Conservation (phyloP, 2,329 filamentous ascomycete genomes). For the Knoxdaviesia capensis region DNA sequence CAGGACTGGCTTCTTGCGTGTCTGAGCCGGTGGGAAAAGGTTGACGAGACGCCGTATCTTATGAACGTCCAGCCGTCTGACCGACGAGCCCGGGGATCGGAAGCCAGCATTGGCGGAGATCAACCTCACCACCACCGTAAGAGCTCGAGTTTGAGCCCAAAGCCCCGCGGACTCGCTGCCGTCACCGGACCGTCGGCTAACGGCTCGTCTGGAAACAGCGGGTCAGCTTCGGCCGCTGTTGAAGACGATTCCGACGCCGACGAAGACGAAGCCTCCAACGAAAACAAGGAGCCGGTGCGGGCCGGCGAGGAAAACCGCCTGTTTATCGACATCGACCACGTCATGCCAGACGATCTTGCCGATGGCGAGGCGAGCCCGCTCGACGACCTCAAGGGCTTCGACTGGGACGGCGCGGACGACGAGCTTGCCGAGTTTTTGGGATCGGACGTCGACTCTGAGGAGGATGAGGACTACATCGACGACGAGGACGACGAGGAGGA, state of each 20-base stretch:
- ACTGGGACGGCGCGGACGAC: conserved; percentile 45
- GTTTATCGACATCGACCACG: conserved; percentile 4
- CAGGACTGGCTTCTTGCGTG: conserved; percentile 78
- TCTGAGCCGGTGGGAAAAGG: conserved; percentile 61
- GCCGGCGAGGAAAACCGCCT: conserved; percentile 20
- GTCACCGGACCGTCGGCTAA: conserved; percentile 6
- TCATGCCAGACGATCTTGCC: conserved; percentile 24
- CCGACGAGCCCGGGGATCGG: conserved; percentile 15
- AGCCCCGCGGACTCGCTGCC: no score
- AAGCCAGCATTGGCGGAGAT: conserved; percentile 5
- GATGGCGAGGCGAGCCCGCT: conserved; percentile 28
- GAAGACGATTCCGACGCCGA: conserved; percentile 12
- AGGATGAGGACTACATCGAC: conserved; percentile 8
- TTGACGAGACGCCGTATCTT: conserved; percentile 64
- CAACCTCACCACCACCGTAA: conserved; percentile 2
- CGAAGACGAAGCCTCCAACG: conserved; percentile 13
- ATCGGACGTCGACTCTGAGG: conserved; percentile 22
- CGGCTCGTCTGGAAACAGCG: conserved; percentile 11
- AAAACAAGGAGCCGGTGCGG: conserved; percentile 13
- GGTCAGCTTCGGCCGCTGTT: conserved; percentile 12
- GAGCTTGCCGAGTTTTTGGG: conserved; percentile 60
- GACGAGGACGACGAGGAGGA: conserved; percentile 6
- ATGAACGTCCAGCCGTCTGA: conserved; percentile 56
- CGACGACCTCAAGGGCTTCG: conserved; percentile 33
- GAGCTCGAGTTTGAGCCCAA: conserved; percentile 5